phyloP scores from a whole-genome alignment of 2,329 filamentous ascomycete species.

The Apiospora arundinis region DNA sequence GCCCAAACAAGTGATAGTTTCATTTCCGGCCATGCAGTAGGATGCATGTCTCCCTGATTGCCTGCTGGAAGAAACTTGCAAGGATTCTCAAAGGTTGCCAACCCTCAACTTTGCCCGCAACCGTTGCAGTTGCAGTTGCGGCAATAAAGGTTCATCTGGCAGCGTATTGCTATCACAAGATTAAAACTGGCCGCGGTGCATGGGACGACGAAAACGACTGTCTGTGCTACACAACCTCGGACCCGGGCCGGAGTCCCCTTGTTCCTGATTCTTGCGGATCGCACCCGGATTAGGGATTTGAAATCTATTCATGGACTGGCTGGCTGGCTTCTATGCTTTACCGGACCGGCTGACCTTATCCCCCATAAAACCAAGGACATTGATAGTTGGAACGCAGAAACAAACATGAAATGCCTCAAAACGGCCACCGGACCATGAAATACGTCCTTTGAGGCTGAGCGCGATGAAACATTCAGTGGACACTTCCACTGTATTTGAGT shows the following conservation, averaged over 20 bases:
- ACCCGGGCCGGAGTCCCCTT: neutral
- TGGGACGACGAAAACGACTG: neutral
- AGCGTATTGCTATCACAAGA: neutral
- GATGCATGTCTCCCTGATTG: neutral
- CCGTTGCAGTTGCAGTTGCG: neutral
- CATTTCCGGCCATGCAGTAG: neutral
- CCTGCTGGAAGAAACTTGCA: neutral
- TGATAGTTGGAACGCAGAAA: neutral
- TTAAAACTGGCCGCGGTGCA: neutral
- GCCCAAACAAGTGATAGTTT: neutral
- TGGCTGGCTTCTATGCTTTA: neutral
- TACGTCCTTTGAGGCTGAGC: neutral
- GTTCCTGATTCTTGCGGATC: constrained; percentile 1
- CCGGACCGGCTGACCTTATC: neutral
- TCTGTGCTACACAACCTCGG: neutral
- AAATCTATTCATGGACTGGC: neutral
- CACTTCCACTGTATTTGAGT: neutral
- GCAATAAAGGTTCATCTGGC: constrained; percentile 5
- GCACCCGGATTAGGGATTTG: constrained; percentile 3
- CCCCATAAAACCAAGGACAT: neutral
- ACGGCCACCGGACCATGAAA: neutral
- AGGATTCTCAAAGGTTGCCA: neutral
- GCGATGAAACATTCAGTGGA: neutral
- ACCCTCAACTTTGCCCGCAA: too few species aligned
- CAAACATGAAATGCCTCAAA: neutral